Base-by-base conservation (phyloP, 768 basidiomycete species). In the Tulasnella sp. region DNA sequence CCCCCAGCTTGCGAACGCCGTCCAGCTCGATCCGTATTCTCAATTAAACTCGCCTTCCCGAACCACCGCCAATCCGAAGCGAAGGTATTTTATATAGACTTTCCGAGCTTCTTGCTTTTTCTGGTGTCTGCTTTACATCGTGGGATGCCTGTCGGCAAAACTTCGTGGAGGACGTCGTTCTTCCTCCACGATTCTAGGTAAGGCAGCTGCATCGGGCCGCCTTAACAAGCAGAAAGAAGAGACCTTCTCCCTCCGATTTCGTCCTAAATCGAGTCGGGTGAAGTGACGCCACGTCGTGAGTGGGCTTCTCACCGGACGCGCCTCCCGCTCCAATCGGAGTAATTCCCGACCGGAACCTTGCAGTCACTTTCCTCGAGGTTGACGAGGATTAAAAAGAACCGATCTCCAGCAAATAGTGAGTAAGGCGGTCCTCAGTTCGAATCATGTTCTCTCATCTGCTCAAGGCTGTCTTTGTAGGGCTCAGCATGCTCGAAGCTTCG, bases 371-470 rank as follows among this genome's bases (percentile, higher is more conserved):
- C 57, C 57, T 61, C n/a, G 57, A 61, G n/a, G 57, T 35, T 11
- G n/a, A 61, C 26, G 26, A 61, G 57, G 7, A 13, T 32, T 71
- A 39, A 71, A 29, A 71, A 71, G 70, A 39, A 18, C n/a, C 9
- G 18, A 37, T 5, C 4, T 39, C 70, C 16, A 20, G 70, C 5
- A 39, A 71, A 71, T 71, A 71, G 70, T 37, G 35, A 71, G 42
- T 26, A 71, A 71, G 20, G 29, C 35, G 13, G n/a, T 44, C 70
- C 70, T 71, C 42, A 39, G 37, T 37, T 18, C 11, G 70, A 40
- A 71, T 3, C 42, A 71, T 71, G 70, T 44, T 71, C 70, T 71
- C 70, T 71, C 70, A 61, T 29, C 57, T 71, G 70, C n/a, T 71
- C 35, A 44, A 37, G 42, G 37, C 70, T 71, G n/a, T 71, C 42